Evolutionary conservation across 306 rosid species (phyloP).

Genomic region (Vigna radiata): DNA sequence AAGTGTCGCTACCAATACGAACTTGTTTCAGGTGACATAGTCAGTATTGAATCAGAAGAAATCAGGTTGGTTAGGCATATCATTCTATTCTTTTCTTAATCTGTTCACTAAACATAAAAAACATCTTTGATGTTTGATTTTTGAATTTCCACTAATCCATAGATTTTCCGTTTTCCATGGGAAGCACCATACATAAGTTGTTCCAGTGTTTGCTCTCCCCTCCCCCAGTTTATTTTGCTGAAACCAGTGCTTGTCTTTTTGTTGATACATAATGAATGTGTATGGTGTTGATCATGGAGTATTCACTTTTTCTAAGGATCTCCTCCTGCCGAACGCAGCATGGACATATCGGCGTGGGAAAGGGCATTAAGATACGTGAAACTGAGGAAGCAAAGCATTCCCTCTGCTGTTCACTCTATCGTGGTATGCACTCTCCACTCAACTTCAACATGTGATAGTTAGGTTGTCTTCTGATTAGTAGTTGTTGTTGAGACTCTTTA

Average conservation of each 20-base stretch:
- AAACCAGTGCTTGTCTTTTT: slow-evolving; percentile 23
- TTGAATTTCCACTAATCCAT: slow-evolving; percentile 29
- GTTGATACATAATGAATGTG: slow-evolving; percentile 51
- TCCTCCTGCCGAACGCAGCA: slow-evolving; percentile 99
- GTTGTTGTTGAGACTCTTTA: slow-evolving; percentile 21
- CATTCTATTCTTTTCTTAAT: slow-evolving; percentile 36
- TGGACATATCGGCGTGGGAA: slow-evolving; percentile 92
- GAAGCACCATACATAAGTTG: slow-evolving; percentile 26
- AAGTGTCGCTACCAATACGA: slow-evolving; percentile 93
- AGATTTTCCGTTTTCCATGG: slow-evolving; percentile 7
- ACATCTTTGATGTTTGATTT: slow-evolving; percentile 2
- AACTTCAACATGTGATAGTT: slow-evolving; percentile 38
- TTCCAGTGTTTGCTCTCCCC: slow-evolving; percentile 6
- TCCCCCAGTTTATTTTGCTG: background rate
- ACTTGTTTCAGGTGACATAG: slow-evolving; percentile 85
- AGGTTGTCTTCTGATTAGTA: slow-evolving; percentile 41
- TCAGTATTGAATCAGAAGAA: slow-evolving; percentile 88
- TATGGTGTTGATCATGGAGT: slow-evolving; percentile 91
- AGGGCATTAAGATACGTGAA: slow-evolving; percentile 77
- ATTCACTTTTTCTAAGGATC: slow-evolving; percentile 98
- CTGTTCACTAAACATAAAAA: slow-evolving; percentile 13
- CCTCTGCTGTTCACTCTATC: slow-evolving; percentile 93
- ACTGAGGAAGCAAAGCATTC: slow-evolving; percentile 67
- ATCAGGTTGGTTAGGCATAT: slow-evolving; percentile 71
- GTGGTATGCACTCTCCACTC: slow-evolving; percentile 67